These are phyloP conservation scores for Sindora glabra DNA, from an alignment of 306 rosid species.

Conservation along the genomic window DNA sequence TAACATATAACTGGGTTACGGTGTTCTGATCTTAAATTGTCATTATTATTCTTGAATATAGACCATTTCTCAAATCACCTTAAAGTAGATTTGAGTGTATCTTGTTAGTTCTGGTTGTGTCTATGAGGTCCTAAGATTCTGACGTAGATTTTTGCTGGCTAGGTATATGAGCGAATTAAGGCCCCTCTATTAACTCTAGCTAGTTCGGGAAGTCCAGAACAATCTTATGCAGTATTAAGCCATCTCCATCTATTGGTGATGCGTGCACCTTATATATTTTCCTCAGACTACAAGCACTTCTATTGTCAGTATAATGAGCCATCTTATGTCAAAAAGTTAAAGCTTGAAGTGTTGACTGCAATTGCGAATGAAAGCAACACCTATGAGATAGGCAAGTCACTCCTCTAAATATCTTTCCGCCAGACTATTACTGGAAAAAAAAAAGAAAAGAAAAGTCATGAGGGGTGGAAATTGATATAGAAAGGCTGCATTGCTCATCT, in stretches of 20 bases:
- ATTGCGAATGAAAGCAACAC: constrained; percentile 99
- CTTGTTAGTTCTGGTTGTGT: constrained; percentile 8
- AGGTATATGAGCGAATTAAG: constrained; percentile 98
- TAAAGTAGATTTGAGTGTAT: not conserved
- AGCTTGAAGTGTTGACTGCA: constrained; percentile 98
- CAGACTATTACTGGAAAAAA: no score
- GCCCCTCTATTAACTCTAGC: constrained; percentile 95
- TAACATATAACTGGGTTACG: not conserved
- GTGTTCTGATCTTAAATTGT: not conserved
- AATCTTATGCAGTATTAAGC: constrained; percentile 91
- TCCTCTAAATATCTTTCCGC: constrained; percentile 1
- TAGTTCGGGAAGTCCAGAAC: constrained; percentile 99
- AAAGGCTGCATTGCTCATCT: constrained; percentile 1
- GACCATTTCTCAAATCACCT: constrained; percentile 8
- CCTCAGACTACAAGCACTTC: constrained; percentile 90
- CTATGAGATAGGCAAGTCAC: constrained; percentile 76
- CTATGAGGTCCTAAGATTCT: constrained; percentile 10
- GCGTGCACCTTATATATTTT: constrained; percentile 97
- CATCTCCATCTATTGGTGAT: constrained; percentile 96
- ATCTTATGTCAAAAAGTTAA: constrained; percentile 92
- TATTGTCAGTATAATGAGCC: constrained; percentile 99
- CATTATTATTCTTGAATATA: not conserved
- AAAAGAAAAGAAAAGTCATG: no score
- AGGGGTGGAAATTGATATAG: constrained; percentile 1
- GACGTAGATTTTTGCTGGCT: constrained; percentile 20